Percentiles rank a stretch among this genome's conserved stretches.
These are phyloP conservation scores for Arachis monticola DNA, from an alignment of 331 rosid species.

Conservation along the genomic window DNA sequence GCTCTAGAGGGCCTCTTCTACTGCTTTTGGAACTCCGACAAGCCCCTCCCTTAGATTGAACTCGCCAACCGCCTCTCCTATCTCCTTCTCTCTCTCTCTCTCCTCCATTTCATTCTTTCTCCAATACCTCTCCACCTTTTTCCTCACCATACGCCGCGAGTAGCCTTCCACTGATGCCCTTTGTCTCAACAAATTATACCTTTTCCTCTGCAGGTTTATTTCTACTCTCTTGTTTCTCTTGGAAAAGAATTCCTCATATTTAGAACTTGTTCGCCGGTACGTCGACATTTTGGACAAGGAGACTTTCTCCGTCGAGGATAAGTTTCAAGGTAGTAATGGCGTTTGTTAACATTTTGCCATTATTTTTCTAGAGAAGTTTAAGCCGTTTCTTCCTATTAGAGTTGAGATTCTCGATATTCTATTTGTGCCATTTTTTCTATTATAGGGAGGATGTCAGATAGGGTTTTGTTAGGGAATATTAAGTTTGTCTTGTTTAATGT, in stretches of 20 bases:
- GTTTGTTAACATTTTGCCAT: slow-evolving; percentile 81
- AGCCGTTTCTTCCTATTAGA: slow-evolving; percentile 67
- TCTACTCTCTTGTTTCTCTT: slow-evolving; percentile 56
- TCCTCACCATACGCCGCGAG: slow-evolving; percentile 91
- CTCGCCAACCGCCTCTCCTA: slow-evolving; percentile 76
- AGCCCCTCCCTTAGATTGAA: slow-evolving; percentile 60
- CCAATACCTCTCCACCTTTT: slow-evolving; percentile 61
- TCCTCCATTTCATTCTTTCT: too few relatives aligned
- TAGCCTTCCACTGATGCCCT: slow-evolving; percentile 82
- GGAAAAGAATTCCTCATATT: slow-evolving; percentile 65
- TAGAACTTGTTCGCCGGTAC: slow-evolving; percentile 47
- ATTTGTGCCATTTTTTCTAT: slow-evolving; percentile 54
- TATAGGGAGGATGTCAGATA: slow-evolving; percentile 61
- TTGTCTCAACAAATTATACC: slow-evolving; percentile 91
- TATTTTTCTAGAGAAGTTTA: slow-evolving; percentile 78
- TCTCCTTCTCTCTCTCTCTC: not conserved
- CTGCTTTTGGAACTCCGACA: slow-evolving; percentile 96
- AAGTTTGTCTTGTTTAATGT: slow-evolving; percentile 64
- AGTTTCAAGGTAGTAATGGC: slow-evolving; percentile 61
- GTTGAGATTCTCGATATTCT: slow-evolving; percentile 50
- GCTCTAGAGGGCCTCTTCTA: slow-evolving; percentile 98
- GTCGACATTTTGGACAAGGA: slow-evolving; percentile 53
- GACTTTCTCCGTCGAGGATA: slow-evolving; percentile 64
- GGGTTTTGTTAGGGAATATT: slow-evolving; percentile 72
- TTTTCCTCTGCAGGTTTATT: slow-evolving; percentile 73